Conservation (phyloP, 306 rosid genomes). For the Lagenaria siceraria region DNA sequence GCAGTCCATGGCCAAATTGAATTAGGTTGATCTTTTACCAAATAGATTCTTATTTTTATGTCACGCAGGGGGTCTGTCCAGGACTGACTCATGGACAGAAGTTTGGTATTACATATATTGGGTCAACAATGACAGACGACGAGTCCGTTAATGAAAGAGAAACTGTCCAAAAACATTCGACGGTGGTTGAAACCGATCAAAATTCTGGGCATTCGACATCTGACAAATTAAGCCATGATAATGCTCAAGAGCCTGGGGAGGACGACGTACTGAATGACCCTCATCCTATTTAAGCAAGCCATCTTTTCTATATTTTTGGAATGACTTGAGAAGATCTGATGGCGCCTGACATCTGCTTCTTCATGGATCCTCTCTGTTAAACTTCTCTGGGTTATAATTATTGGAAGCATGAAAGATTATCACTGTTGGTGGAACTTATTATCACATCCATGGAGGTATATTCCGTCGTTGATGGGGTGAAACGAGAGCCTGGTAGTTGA, state of each 20-base stretch:
- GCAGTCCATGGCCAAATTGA: not conserved
- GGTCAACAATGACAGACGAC: constrained; percentile 20
- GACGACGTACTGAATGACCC: constrained; percentile 12
- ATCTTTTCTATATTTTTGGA: not conserved
- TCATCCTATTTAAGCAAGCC: constrained; percentile 15
- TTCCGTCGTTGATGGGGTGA: not conserved
- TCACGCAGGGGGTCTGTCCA: constrained; percentile 75
- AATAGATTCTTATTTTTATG: not conserved
- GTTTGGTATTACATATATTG: constrained; percentile 41
- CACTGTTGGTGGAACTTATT: not conserved
- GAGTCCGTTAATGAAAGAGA: constrained; percentile 27
- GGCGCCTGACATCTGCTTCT: not conserved
- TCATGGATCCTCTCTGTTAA: not conserved
- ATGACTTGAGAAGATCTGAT: not conserved
- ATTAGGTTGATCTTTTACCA: not conserved
- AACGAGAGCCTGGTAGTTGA: not conserved
- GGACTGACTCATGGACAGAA: constrained; percentile 71
- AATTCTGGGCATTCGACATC: constrained; percentile 22
- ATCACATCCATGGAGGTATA: not conserved
- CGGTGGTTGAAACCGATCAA: constrained; percentile 26
- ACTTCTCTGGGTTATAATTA: not conserved
- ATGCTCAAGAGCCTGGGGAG: constrained; percentile 12
- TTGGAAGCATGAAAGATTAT: not conserved
- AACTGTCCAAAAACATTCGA: constrained; percentile 33
- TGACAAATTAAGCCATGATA: constrained; percentile 14